Conservation (phyloP, 805 yeast genomes). For the Kregervanrija delftensis region DNA sequence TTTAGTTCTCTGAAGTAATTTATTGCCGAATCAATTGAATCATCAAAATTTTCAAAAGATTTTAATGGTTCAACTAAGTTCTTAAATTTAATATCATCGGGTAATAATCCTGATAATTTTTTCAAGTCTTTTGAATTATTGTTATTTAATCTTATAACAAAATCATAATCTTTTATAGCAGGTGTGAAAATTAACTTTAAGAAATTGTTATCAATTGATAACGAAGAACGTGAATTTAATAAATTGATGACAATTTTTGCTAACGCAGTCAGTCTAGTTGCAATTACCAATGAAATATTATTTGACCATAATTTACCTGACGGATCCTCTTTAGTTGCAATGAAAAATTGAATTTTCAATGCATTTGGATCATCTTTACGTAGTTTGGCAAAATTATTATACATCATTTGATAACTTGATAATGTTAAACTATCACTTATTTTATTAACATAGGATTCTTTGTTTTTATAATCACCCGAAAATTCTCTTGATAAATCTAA, state of each 20-base stretch:
- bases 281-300: constrained; percentile 56
- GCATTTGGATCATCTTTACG: constrained; percentile 80
- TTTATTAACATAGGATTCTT: constrained; percentile 29
- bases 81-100: constrained; percentile 44
- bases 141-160: constrained; percentile 55
- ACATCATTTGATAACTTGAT: constrained; percentile 54
- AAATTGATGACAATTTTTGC: constrained; percentile 66
- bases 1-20: constrained; percentile 56
- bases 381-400: constrained; percentile 56
- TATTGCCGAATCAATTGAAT: constrained; percentile 49
- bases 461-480: constrained; percentile 10
- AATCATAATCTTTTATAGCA: constrained; percentile 77
- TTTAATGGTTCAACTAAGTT: constrained; percentile 41
- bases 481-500: constrained; percentile 62
- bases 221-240: constrained; percentile 20
- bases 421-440: constrained; percentile 57
- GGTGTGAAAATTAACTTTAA: constrained; percentile 67
- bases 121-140: constrained; percentile 26
- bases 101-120: constrained; percentile 49
- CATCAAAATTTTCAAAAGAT: constrained; percentile 28
- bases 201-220: constrained; percentile 25
- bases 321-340: constrained; percentile 79
- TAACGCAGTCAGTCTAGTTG: constrained; percentile 81
- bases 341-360: constrained; percentile 68
- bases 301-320: constrained; percentile 73